A percentile compares a stretch with the other conserved stretches of the same genome.
Evolutionary conservation across 441 rosid genomes (phyloP).

Genomic region (Dalechampia spathulata): DNA sequence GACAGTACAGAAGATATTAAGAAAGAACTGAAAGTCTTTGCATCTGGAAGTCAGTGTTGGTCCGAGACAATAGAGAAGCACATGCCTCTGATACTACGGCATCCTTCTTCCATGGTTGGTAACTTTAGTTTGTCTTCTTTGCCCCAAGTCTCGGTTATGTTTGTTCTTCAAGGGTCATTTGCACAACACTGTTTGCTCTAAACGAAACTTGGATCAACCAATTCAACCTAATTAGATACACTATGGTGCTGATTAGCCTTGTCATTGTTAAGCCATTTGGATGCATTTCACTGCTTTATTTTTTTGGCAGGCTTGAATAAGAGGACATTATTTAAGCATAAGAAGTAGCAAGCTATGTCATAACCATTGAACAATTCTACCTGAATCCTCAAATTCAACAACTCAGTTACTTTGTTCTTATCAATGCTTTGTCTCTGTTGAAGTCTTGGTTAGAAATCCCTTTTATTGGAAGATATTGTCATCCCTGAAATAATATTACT

Average conservation of each 20-base stretch:
- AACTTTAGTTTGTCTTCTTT: slow-evolving; percentile 10
- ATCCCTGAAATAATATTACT: no score
- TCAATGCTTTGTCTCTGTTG: background rate
- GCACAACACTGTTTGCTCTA: no score
- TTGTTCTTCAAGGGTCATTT: slow-evolving; percentile 7
- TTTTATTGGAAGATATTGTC: no score
- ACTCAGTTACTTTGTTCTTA: background rate
- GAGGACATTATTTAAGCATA: no score
- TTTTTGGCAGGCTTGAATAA: no score
- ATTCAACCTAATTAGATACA: background rate
- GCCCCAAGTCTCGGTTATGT: background rate
- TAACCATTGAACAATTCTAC: no score
- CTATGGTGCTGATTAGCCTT: no score
- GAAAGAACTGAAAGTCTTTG: slow-evolving; percentile 32
- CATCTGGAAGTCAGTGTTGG: slow-evolving; percentile 64
- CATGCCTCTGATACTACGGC: slow-evolving; percentile 53
- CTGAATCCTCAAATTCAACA: no score
- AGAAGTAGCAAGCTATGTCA: no score
- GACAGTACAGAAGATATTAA: slow-evolving; percentile 32
- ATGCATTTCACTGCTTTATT: no score
- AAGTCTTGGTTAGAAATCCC: no score
- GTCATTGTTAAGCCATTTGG: no score
- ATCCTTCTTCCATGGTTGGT: slow-evolving; percentile 75
- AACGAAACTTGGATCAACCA: background rate
- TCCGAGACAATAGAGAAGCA: slow-evolving; percentile 60